A percentile compares a stretch with the other conserved stretches of the same genome.
These are phyloP conservation scores for Pichia cephalocereana DNA, from an alignment of 805 yeast genomes.

Conservation along the genomic window DNA sequence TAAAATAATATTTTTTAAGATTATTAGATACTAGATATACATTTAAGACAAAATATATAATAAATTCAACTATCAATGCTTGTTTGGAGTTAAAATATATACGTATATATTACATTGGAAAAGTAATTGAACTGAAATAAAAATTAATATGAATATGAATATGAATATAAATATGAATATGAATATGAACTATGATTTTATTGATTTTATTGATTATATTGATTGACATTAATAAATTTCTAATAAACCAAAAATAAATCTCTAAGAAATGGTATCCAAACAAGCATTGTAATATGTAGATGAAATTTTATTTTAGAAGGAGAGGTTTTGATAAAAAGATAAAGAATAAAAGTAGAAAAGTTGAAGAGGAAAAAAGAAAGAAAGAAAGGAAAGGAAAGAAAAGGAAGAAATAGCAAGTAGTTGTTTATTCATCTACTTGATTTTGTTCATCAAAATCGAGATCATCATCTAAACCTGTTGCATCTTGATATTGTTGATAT, in stretches of 20 bases:
- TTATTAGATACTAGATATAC: constrained; percentile 8
- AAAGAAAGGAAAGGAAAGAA: constrained; percentile 1
- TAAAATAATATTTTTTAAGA: not conserved
- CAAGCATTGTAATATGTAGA: not conserved
- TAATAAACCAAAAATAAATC: not conserved
- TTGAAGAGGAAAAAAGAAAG: not conserved
- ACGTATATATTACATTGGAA: not conserved
- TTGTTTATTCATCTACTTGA: constrained; percentile 5
- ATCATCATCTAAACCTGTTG: constrained; percentile 68
- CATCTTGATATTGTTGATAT: constrained; percentile 86
- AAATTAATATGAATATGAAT: no score
- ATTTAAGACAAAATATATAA: not conserved
- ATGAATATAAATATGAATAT: no score
- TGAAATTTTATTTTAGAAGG: no score
- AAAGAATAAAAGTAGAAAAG: not conserved
- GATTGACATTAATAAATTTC: not conserved
- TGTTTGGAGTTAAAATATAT: not conserved
- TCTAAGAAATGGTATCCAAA: not conserved
- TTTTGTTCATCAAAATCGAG: constrained; percentile 39
- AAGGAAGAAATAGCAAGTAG: no score
- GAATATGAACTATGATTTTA: no score
- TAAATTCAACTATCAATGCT: not conserved
- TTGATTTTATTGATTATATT: no score
- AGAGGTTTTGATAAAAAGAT: not conserved
- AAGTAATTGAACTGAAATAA: not conserved